Conservation (phyloP, 2,329 filamentous ascomycete species). For the Claviceps citrina region DNA sequence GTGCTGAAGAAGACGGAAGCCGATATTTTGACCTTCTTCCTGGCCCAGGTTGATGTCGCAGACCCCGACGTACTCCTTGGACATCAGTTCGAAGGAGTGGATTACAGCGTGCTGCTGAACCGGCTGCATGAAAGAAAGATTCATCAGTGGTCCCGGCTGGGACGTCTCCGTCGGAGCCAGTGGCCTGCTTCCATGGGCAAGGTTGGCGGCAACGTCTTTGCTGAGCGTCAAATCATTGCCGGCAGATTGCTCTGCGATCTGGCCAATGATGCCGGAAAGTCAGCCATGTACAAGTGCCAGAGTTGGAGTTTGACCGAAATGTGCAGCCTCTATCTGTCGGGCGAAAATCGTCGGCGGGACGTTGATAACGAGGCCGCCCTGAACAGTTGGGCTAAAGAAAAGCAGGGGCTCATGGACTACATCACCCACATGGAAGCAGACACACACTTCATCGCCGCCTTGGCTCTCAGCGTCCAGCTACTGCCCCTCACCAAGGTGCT, state of each 20-base stretch:
- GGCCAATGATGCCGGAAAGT: constrained; percentile 93
- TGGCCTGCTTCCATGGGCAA: constrained; percentile 85
- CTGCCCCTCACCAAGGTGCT: constrained; percentile 86
- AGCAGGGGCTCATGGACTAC: constrained; percentile 81
- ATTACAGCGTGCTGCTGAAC: constrained; percentile 80
- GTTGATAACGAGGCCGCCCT: constrained; percentile 78
- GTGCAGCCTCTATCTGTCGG: constrained; percentile 76
- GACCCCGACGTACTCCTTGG: constrained; percentile 91
- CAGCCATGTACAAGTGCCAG: constrained; percentile 90
- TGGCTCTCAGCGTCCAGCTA: constrained; percentile 80
- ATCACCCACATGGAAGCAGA: constrained; percentile 88
- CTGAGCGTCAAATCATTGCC: constrained; percentile 76
- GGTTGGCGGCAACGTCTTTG: constrained; percentile 78
- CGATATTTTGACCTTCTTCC: constrained; percentile 72
- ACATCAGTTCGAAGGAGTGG: constrained; percentile 91
- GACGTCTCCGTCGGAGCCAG: constrained; percentile 62
- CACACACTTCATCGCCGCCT: constrained; percentile 86
- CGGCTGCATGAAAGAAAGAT: constrained; percentile 82
- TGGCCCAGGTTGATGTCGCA: constrained; percentile 72
- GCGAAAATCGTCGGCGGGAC: constrained; percentile 59
- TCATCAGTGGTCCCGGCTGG: constrained; percentile 86
- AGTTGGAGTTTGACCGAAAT: constrained; percentile 97
- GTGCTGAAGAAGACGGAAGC: constrained; percentile 72
- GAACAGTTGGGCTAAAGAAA: constrained; percentile 64
- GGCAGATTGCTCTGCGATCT: constrained; percentile 86